Conservation (phyloP, 164 flowering plant genomes). For the grape (Vitis vinifera) region ASM3070453v1 NC_081808.1:24109501-24110000, state of each 20-base stretch:
- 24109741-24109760: constrained; percentile 47
- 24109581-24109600: constrained; percentile 25
- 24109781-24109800: constrained; percentile 48
- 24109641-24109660: constrained; percentile 92
- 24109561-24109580: constrained; percentile 8
- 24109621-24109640: constrained; percentile 47
- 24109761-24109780: constrained; percentile 54
- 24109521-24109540: constrained; percentile 16
- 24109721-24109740: constrained; percentile 19
- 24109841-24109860: constrained; percentile 64
- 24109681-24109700: constrained; percentile 39
- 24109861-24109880: constrained; percentile 30
- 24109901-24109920: constrained; percentile 48
- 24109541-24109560: constrained; percentile 17
- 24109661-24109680: constrained; percentile 20
- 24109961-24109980: constrained; percentile 35
- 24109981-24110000: too few relatives aligned
- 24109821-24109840: constrained; percentile 42
- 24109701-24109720: constrained; percentile 38
- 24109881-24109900: constrained; percentile 46
- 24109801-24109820: constrained; percentile 79
- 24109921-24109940: constrained; percentile 60
- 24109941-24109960: constrained; percentile 63
- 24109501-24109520: constrained; percentile 12
- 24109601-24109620: constrained; percentile 22